Evolutionary conservation across 495 filamentous ascomycete species (phyloP), one percentile per base, ranked within the genome.

Genomic region (Penicillium antarcticum): DNA sequence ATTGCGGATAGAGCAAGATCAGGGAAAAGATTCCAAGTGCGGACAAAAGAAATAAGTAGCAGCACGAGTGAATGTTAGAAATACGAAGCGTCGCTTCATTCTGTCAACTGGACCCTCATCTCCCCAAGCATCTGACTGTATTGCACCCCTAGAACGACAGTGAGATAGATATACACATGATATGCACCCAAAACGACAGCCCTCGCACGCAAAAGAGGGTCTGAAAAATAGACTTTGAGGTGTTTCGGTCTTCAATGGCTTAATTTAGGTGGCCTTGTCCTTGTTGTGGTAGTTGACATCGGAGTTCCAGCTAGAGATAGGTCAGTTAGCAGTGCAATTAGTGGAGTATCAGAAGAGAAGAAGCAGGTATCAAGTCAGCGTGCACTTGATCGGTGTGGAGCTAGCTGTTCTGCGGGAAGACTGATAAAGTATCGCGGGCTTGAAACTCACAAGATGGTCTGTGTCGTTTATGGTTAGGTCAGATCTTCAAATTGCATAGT

Each of bases 201-300:
- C 31, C 43, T 41, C 36, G 35, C 37, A 48, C 34, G 24, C 43
- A 48, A 52, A 24, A 18, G 38, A 31, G 23, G 52, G 33, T 52
- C 42, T 36, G 21, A 33, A 29, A 23, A n/a, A 31, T 21, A 45
- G 32, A 37, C 45, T 43, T 44, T 19, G 42, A 51, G 37, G 34
- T 11, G 38, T 17, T 38, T 55, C 36, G 11, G 37, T 45, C 35
- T 32, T 16, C 16, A 29, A 34, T 29, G 21, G 32, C 36, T 36
- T 9, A 43, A 52, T 56, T 79, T 82, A 85, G 60, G 68, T 75
- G 47, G 72, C 65, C 80, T 91, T 87, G 76, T 95, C 88, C 72
- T 84, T 85, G 81, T 95, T 90, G 84, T 97, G 91, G 79, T 95
- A 92, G 82, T 98, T 98, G 78, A 96, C 90, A 24, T 74, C 78